Evolutionary conservation across 2,329 filamentous ascomycete species (phyloP).

Genomic region (Fusarium citri): DNA sequence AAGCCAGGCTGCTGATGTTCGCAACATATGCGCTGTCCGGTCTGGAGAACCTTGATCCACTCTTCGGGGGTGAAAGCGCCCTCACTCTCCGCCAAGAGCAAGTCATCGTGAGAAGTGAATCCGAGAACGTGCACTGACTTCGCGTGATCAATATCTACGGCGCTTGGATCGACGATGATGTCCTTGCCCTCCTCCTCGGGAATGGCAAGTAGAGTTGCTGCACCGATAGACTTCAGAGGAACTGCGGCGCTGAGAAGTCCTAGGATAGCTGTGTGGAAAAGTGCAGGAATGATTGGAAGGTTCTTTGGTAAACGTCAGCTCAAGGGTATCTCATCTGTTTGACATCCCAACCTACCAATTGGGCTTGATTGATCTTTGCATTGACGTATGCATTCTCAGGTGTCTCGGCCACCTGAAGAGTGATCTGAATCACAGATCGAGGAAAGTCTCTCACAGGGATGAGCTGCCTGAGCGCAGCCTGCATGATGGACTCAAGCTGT

Average conservation of each 20-base stretch:
- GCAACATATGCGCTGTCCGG: conserved; percentile 75
- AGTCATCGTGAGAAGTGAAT: conserved; percentile 78
- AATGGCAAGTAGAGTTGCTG: conserved; percentile 73
- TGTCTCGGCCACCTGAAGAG: conserved; percentile 78
- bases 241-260: conserved; percentile 85
- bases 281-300: conserved; percentile 80
- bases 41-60: conserved; percentile 78
- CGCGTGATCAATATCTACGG: conserved; percentile 70
- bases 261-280: conserved; percentile 83
- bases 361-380: conserved; percentile 69
- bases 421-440: conserved; percentile 81
- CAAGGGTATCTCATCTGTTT: conserved; percentile 19
- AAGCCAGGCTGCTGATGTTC: conserved; percentile 52
- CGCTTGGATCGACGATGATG: conserved; percentile 70
- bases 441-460: conserved; percentile 82
- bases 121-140: conserved; percentile 84
- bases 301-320: conserved; percentile 62
- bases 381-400: conserved; percentile 75
- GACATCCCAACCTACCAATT: conserved; percentile 61
- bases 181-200: conserved; percentile 55
- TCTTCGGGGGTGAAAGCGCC: conserved; percentile 79
- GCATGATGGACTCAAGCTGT: conserved; percentile 82
- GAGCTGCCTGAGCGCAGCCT: conserved; percentile 77
- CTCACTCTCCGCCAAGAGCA: conserved; percentile 84
- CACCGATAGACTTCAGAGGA: conserved; percentile 79